Evolutionary conservation across 805 yeast genomes (phyloP).

Genomic region (Suhomyces xylopsoci): DNA sequence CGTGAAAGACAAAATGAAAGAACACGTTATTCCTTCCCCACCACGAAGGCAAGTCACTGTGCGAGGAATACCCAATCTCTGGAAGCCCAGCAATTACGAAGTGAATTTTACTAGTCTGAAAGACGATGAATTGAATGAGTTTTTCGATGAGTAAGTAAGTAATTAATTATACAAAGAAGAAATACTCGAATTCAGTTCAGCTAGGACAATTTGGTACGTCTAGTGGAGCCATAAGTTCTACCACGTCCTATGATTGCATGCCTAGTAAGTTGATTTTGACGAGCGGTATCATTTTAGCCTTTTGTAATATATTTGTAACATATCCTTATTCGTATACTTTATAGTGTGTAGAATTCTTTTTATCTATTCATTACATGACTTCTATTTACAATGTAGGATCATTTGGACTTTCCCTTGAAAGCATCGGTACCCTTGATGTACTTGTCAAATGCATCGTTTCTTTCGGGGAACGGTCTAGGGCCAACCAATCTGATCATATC

Average conservation of each 20-base stretch:
- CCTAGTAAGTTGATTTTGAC: no score
- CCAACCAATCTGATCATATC: constrained; percentile 78
- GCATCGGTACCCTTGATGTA: constrained; percentile 58
- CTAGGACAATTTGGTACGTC: no score
- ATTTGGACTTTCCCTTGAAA: constrained; percentile 28
- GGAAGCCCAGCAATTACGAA: background rate
- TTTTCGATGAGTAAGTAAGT: background rate
- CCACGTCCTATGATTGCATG: no score
- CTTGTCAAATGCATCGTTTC: constrained; percentile 86
- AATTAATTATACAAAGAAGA: no score
- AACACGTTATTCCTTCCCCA: background rate
- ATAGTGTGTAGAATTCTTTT: background rate
- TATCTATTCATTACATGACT: background rate
- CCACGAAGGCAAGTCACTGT: background rate
- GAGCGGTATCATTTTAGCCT: no score
- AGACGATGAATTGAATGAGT: background rate
- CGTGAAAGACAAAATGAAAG: no score
- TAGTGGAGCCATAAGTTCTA: no score
- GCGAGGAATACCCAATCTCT: background rate
- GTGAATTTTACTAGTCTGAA: background rate
- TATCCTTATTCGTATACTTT: no score
- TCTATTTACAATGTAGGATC: background rate
- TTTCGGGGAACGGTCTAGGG: constrained; percentile 72
- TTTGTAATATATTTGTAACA: no score
- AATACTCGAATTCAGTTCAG: no score